phyloP scores from a whole-genome alignment of 176 grass and related monocot species.

The Bolboschoenus planiculmis region DNA sequence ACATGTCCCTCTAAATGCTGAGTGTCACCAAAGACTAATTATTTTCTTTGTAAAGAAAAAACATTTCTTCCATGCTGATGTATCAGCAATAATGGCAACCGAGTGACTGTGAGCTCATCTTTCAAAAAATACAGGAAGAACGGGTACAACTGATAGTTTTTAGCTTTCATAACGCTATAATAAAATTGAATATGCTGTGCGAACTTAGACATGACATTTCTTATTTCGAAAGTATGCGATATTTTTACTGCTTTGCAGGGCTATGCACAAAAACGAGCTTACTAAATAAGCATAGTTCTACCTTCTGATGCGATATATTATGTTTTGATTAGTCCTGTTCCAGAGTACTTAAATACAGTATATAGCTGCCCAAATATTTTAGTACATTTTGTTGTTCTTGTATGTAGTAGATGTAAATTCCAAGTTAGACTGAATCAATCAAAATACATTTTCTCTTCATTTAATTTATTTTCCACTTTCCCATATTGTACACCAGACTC shows the following conservation, averaged over 20 bases:
- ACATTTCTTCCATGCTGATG: not conserved
- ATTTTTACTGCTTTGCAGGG: not conserved
- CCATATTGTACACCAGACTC: not conserved
- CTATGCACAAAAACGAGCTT: not conserved
- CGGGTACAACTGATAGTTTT: not conserved
- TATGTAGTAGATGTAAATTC: slow-evolving; percentile 18
- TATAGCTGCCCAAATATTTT: not conserved
- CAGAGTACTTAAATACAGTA: not conserved
- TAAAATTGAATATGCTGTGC: not conserved
- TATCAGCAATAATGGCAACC: not conserved
- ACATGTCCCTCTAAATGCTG: not conserved
- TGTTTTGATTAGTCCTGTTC: not conserved
- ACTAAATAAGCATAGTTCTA: not conserved
- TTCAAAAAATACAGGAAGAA: not conserved
- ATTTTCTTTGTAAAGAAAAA: not conserved
- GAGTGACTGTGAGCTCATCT: not conserved
- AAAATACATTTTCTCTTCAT: not conserved
- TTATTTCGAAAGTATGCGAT: not conserved
- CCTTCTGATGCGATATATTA: not conserved
- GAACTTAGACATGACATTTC: not conserved
- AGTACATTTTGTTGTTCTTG: not conserved
- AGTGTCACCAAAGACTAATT: not conserved
- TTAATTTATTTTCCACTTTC: not conserved
- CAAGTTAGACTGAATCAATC: not conserved
- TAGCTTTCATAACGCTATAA: not conserved